A percentile compares a stretch with the other conserved stretches of the same genome.
phyloP scores from a whole-genome alignment of 768 basidiomycete genomes.

The Termitomyces sp. region DNA sequence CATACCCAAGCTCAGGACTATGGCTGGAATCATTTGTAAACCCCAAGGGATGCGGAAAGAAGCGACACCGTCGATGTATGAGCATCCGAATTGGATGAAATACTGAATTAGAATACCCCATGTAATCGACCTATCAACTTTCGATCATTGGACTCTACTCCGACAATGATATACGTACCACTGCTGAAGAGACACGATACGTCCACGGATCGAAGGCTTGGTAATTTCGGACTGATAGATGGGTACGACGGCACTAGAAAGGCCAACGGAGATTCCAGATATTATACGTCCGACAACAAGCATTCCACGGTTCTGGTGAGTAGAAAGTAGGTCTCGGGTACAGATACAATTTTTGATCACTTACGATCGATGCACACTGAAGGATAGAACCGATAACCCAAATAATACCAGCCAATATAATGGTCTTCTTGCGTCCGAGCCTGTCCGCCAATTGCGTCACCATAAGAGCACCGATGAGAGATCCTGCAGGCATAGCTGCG shows the following conservation, averaged over 20 bases:
- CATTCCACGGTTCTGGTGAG: constrained; percentile 61
- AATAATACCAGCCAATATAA: constrained; percentile 62
- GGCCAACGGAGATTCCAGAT: constrained; percentile 62
- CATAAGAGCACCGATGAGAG: constrained; percentile 58
- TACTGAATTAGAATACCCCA: constrained; percentile 78
- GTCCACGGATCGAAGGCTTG: constrained; percentile 67
- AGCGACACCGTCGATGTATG: constrained; percentile 62
- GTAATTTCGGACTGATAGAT: constrained; percentile 75
- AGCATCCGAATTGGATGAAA: constrained; percentile 73
- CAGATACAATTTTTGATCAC: constrained; percentile 7
- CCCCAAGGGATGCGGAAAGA: constrained; percentile 83
- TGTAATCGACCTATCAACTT: constrained; percentile 48
- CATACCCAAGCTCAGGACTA: constrained; percentile 67
- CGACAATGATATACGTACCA: constrained; percentile 30
- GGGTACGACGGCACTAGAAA: constrained; percentile 62
- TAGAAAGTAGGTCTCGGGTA: background rate
- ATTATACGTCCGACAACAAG: constrained; percentile 67
- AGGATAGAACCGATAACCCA: constrained; percentile 72
- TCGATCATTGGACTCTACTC: background rate
- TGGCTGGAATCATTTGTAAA: constrained; percentile 73
- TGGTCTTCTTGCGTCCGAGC: constrained; percentile 59
- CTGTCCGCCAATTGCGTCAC: constrained; percentile 61
- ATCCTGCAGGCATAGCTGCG: constrained; percentile 77
- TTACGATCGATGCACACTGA: constrained; percentile 55
- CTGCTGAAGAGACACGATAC: constrained; percentile 74